A percentile compares a stretch with the other conserved stretches of the same genome.
phyloP scores from a whole-genome alignment of 192 early-diverging fungal species.

The Entomortierella lignicola region DNA sequence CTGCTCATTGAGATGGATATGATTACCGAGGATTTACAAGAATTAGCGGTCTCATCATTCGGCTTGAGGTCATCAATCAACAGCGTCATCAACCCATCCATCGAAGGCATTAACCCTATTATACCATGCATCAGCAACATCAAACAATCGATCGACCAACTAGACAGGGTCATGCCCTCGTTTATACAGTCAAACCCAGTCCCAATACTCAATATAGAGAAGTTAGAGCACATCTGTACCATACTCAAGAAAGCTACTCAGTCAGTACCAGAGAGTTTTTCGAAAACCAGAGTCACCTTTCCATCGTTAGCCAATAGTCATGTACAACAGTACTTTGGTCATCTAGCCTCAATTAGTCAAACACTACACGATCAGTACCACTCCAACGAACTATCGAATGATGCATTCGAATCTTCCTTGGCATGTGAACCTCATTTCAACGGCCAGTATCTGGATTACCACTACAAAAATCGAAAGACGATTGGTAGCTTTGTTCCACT shows the following conservation, averaged over 20 bases:
- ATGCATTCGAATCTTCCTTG: constrained; percentile 55
- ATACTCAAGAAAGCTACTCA: constrained; percentile 13
- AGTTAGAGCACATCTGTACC: constrained; percentile 23
- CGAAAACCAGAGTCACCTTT: not conserved
- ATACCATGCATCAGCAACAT: constrained; percentile 76
- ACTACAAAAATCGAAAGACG: constrained; percentile 52
- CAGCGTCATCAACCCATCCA: constrained; percentile 20
- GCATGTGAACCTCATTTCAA: constrained; percentile 53
- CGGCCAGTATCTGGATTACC: constrained; percentile 56
- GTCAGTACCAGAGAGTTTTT: not conserved
- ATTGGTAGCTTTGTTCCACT: constrained; percentile 50
- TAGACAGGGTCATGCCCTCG: constrained; percentile 51
- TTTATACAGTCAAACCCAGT: constrained; percentile 33
- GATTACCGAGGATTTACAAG: constrained; percentile 59
- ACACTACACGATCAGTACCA: constrained; percentile 37
- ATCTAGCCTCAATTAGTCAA: constrained; percentile 49
- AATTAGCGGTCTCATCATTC: constrained; percentile 31
- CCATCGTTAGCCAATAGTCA: constrained; percentile 7
- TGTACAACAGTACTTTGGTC: constrained; percentile 54
- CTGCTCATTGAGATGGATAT: constrained; percentile 65
- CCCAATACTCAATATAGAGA: constrained; percentile 21
- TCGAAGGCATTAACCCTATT: constrained; percentile 19
- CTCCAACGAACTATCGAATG: constrained; percentile 40
- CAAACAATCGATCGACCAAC: constrained; percentile 61
- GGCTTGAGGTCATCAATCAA: constrained; percentile 14